phyloP scores from a whole-genome alignment of 176 grass and related monocot genomes.

The Chrysopogon serrulatus region DNA sequence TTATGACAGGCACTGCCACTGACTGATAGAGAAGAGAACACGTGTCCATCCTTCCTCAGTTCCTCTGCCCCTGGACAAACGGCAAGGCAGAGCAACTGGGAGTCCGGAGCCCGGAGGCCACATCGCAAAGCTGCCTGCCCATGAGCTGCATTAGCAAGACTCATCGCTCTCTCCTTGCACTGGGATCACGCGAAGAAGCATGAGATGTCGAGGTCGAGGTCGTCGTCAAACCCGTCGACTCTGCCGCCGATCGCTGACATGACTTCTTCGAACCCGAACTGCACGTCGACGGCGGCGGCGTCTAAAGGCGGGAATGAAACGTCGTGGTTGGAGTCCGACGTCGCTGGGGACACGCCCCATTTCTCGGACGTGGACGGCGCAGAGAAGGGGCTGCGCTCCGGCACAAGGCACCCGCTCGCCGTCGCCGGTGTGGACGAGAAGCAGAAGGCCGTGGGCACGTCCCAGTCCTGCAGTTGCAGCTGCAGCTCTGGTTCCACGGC shows the following conservation, averaged over 20 bases:
- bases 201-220: conserved; percentile 17
- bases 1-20: no score
- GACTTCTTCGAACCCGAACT: conserved; percentile 18
- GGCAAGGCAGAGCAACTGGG: no score
- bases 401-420: neutral
- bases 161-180: neutral
- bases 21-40: no score
- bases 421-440: conserved; percentile 27
- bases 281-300: neutral
- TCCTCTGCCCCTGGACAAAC: no score
- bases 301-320: neutral
- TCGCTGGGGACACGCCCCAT: no score
- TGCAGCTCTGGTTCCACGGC: neutral
- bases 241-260: conserved; percentile 23
- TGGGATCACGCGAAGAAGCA: conserved; percentile 7
- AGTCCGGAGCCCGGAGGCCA: no score
- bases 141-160: neutral
- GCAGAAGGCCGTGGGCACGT: conserved; percentile 21
- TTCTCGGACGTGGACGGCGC: conserved; percentile 14
- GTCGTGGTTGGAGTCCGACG: conserved; percentile 38
- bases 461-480: neutral
- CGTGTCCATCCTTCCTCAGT: no score
- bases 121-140: neutral
- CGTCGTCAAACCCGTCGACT: no score
- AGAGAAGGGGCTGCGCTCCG: conserved; percentile 20